Conservation (phyloP, 1,284 basidiomycete species). For the Vanrija sp. region DNA sequence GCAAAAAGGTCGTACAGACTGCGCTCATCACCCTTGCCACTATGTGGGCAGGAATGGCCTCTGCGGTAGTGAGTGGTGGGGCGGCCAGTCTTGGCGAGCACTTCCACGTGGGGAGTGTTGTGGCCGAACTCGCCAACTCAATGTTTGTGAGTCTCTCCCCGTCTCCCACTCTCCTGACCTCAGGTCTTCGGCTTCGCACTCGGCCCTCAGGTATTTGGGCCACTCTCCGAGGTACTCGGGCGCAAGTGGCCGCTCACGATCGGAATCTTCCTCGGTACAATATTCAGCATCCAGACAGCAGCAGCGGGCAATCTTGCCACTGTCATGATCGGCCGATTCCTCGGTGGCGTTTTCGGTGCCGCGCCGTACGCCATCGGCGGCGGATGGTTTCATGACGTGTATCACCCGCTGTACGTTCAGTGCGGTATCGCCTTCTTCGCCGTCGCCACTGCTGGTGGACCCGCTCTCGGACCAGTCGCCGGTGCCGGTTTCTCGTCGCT, state of each 20-base stretch:
- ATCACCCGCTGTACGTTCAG: conserved; percentile 10
- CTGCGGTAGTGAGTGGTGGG: conserved; percentile 11
- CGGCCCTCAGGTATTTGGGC: conserved; percentile 58
- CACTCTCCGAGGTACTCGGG: conserved; percentile 58
- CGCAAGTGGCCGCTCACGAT: conserved; percentile 33
- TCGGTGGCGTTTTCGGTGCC: conserved; percentile 54
- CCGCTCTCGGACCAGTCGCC: conserved; percentile 16
- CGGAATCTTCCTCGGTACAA: conserved; percentile 28
- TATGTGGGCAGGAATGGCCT: conserved; percentile 17
- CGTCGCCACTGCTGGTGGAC: conserved; percentile 14
- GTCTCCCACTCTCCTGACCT: not conserved
- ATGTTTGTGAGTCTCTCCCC: conserved; percentile 13
- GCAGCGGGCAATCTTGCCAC: conserved; percentile 60
- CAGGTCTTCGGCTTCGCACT: conserved; percentile 45
- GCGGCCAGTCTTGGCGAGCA: not conserved
- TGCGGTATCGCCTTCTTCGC: conserved; percentile 14
- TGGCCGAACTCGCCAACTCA: conserved; percentile 19
- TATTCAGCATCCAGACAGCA: conserved; percentile 40
- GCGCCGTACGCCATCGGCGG: conserved; percentile 22
- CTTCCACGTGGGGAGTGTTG: conserved; percentile 12
- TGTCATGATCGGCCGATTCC: conserved; percentile 63
- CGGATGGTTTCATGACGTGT: conserved; percentile 21
- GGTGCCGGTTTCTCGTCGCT: conserved; percentile 14
- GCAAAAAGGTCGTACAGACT: conserved; percentile 16
- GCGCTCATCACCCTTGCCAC: conserved; percentile 19